These are phyloP conservation scores for Coriolopsis trogii DNA, from an alignment of 1,284 basidiomycete genomes.

Conservation along the genomic window DNA sequence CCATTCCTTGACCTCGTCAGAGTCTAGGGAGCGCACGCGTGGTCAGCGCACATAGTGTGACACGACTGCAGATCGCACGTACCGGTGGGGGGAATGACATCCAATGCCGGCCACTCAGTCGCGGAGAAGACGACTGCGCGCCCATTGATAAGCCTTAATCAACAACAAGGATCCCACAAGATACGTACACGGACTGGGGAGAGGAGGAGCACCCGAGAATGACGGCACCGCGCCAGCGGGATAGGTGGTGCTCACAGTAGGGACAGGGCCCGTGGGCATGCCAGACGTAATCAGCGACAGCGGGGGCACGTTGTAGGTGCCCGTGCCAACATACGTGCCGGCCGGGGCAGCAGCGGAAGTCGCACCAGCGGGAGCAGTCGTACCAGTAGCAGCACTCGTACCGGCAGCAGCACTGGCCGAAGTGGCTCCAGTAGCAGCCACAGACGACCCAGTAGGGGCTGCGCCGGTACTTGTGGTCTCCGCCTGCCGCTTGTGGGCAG, in stretches of 20 bases:
- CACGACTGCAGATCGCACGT: constrained; percentile 11
- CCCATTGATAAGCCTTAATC: constrained; percentile 3
- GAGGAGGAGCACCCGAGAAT: constrained; percentile 55
- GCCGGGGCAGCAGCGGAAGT: background rate
- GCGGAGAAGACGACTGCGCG: constrained; percentile 51
- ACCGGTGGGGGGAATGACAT: constrained; percentile 70
- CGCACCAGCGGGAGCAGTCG: background rate
- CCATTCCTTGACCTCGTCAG: constrained; percentile 72
- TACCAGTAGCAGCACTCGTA: constrained; percentile 13
- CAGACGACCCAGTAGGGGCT: background rate
- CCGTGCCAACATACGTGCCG: constrained; percentile 11
- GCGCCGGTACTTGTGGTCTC: background rate
- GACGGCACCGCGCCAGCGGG: constrained; percentile 62
- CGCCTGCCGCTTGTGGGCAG: constrained; percentile 17
- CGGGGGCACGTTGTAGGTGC: constrained; percentile 41
- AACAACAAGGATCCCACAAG: background rate
- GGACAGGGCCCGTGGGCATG: constrained; percentile 61
- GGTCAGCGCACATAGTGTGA: background rate
- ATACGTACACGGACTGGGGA: constrained; percentile 64
- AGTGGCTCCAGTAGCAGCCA: background rate
- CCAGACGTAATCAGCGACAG: constrained; percentile 68
- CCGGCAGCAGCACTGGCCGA: background rate
- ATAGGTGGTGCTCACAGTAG: constrained; percentile 54
- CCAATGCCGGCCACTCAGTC: constrained; percentile 68
- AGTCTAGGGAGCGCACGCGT: constrained; percentile 40